Conservation (phyloP, 2,329 filamentous ascomycete species). For the Pseudogymnoascus verrucosus region DNA sequence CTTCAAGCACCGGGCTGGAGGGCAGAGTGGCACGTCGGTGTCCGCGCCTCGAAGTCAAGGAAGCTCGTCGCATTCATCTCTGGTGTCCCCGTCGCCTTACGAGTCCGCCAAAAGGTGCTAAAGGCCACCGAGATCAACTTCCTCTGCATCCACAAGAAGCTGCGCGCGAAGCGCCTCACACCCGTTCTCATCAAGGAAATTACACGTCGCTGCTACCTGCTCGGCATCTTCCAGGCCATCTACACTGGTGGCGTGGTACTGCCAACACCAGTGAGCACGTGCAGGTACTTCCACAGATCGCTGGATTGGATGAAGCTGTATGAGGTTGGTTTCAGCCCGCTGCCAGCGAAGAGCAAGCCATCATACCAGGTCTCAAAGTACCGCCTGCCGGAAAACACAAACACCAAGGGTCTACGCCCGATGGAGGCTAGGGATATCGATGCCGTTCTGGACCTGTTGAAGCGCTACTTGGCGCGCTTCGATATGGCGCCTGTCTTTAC, state of each 20-base stretch:
- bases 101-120: constrained; percentile 67
- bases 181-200: constrained; percentile 97
- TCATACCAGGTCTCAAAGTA: constrained; percentile 81
- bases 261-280: constrained; percentile 85
- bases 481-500: constrained; percentile 78
- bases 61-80: constrained; percentile 95
- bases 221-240: constrained; percentile 86
- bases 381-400: constrained; percentile 65
- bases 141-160: constrained; percentile 95
- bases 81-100: constrained; percentile 76
- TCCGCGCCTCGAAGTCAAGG: constrained; percentile 72
- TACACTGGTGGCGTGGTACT: constrained; percentile 91
- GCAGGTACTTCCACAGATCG: constrained; percentile 89
- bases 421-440: constrained; percentile 76
- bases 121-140: constrained; percentile 94
- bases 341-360: constrained; percentile 77
- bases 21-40: constrained; percentile 90
- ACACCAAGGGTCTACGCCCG: constrained; percentile 65
- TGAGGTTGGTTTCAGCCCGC: constrained; percentile 86
- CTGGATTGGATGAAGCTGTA: constrained; percentile 95
- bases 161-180: constrained; percentile 83
- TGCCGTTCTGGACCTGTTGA: constrained; percentile 64
- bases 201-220: constrained; percentile 80
- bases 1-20: constrained; percentile 92
- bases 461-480: constrained; percentile 70